Conservation (phyloP, 768 basidiomycete genomes). For the Mycena alexandri region DNA sequence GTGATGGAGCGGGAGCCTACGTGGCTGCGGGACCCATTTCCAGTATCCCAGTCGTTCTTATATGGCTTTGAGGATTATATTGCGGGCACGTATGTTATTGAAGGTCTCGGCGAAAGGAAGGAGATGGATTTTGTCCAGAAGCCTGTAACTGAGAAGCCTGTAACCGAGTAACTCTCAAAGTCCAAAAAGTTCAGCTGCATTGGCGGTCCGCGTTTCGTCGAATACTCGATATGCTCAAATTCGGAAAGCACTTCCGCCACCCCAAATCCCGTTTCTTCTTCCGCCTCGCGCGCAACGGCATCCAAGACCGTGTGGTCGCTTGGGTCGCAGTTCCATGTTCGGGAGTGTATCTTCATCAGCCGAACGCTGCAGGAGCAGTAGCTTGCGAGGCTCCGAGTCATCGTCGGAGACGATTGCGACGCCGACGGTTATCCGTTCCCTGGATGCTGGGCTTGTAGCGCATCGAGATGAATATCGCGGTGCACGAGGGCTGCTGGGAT, state of each 20-base stretch:
- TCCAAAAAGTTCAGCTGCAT: slow-evolving; percentile 10
- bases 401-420: slow-evolving; percentile 1
- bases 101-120: too few relatives aligned
- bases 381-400: background rate
- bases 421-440: slow-evolving; percentile 7
- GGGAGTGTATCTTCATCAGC: slow-evolving; percentile 3
- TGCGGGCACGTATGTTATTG: too few relatives aligned
- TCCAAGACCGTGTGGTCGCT: background rate
- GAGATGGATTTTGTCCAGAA: too few relatives aligned
- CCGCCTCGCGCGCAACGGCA: slow-evolving; percentile 3
- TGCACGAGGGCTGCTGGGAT: background rate
- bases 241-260: background rate
- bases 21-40: too few relatives aligned
- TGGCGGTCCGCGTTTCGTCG: background rate
- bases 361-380: slow-evolving; percentile 5
- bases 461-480: background rate
- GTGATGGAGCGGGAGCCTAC: too few relatives aligned
- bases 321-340: background rate
- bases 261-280: background rate
- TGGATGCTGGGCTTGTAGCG: background rate
- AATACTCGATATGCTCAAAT: slow-evolving; percentile 9
- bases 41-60: too few relatives aligned
- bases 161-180: too few relatives aligned
- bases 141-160: too few relatives aligned
- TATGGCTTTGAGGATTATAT: too few relatives aligned